Conservation (phyloP, 345 rosid genomes). For the Gossypium ekmanianum region DNA sequence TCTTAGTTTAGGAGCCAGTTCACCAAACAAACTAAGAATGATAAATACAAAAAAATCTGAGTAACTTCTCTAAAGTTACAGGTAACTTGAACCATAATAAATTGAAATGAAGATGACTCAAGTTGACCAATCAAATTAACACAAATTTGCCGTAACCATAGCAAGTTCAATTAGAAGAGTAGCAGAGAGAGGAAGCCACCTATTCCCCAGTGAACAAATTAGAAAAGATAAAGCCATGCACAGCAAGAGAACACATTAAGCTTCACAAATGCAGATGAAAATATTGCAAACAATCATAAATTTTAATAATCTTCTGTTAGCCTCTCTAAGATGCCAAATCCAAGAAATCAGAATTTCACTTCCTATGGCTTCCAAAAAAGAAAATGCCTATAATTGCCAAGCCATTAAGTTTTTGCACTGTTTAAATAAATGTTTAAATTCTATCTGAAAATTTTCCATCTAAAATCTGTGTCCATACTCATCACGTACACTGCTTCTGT, state of each 20-base stretch:
- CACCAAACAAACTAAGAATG: not conserved
- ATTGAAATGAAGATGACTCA: not conserved
- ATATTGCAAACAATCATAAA: not conserved
- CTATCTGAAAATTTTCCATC: not conserved
- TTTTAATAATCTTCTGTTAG: not conserved
- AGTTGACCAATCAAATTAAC: not conserved
- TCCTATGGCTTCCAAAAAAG: not conserved
- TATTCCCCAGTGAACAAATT: not conserved
- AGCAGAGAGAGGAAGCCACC: not conserved
- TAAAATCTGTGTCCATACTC: not conserved
- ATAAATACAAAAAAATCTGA: not conserved
- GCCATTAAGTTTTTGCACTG: not conserved
- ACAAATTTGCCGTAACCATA: not conserved
- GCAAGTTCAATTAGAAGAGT: not conserved
- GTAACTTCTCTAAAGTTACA: not conserved
- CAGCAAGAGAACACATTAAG: not conserved
- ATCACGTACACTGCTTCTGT: not conserved
- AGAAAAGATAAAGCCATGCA: not conserved
- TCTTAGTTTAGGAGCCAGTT: not conserved
- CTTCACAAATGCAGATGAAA: not conserved
- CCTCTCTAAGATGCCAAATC: not conserved
- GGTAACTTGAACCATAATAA: not conserved
- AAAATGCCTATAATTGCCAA: not conserved
- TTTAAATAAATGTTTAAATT: not conserved
- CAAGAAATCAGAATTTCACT: slow-evolving; percentile 2